A percentile compares a stretch with the other conserved stretches of the same genome.
These are phyloP conservation scores for Rhizomucor miehei DNA, from an alignment of 371 early-diverging fungal genomes.

Conservation along the genomic window DNA sequence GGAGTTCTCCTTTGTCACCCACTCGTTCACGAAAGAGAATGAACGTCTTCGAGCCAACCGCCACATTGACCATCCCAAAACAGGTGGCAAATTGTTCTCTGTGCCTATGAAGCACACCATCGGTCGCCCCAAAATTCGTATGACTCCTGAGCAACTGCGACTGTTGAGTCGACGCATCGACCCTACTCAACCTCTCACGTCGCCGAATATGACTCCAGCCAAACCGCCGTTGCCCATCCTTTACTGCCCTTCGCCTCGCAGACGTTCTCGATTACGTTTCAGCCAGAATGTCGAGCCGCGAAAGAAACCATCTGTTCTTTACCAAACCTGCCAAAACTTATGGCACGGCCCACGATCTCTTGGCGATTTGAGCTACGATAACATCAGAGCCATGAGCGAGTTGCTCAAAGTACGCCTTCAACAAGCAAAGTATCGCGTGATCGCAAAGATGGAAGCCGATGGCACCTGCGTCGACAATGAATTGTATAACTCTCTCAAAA, in stretches of 20 bases:
- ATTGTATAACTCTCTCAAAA: slow-evolving; percentile 5
- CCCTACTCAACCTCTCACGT: slow-evolving; percentile 26
- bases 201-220: slow-evolving; percentile 28
- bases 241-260: slow-evolving; percentile 10
- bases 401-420: slow-evolving; percentile 21
- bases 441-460: slow-evolving; percentile 15
- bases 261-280: not conserved
- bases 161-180: slow-evolving; percentile 42
- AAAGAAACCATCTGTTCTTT: slow-evolving; percentile 7
- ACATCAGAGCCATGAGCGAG: slow-evolving; percentile 17
- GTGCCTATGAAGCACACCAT: not conserved
- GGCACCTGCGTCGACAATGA: not conserved
- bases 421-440: slow-evolving; percentile 19
- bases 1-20: not conserved
- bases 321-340: slow-evolving; percentile 19
- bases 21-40: not conserved
- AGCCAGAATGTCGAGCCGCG: not conserved
- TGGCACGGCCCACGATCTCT: slow-evolving; percentile 19
- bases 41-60: not conserved
- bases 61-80: slow-evolving; percentile 5
- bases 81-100: slow-evolving; percentile 27
- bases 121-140: not conserved
- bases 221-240: slow-evolving; percentile 36
- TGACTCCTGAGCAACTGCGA: slow-evolving; percentile 36
- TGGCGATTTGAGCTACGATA: slow-evolving; percentile 10